Base-by-base conservation (phyloP, 352 stramenopile species). In the Thraustochytrium striatum region DNA sequence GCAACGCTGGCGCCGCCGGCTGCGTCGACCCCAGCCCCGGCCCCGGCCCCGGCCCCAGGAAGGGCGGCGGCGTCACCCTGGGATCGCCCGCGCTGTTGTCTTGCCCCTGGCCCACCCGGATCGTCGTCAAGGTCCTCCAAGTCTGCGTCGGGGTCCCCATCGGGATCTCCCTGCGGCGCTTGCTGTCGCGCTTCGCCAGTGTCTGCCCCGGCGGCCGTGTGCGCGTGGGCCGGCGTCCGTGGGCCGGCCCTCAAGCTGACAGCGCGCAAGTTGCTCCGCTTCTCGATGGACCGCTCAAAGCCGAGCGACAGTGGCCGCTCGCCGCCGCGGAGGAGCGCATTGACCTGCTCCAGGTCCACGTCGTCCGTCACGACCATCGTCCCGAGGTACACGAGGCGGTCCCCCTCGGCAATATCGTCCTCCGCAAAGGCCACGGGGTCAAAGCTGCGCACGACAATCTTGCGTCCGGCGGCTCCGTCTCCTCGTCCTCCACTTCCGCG, bases 361-460 rank as follows among this genome's bases (percentile, higher is more conserved):
- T 75, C 65, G 11, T 62, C 39, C n/a, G 35, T 75, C 65, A 13
- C 44, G 65, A 7, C 43, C 52, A 41, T 75, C 52, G 16, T 58
- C 65, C 44, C 65, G 32, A 75, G 65, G 50, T 75, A 61, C 16
- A 70, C 35, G 52, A 75, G 41, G 50, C 65, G 65, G 30, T 75
- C 52, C 8, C 65, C 65, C 11, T 62, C 50, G 5, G 16, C 50
- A 43, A 75, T 19, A 55, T 55, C 47, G 47, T 55, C 16, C 47
- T 55, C 47, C 25, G 16, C 47, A 55, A 55, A 55, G 16, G 16
- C 16, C 47, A 25, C 16, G 16, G 16, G 16, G 47, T 55, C 47
- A 16, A 55, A 55, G 47, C 16, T 16, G 25, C 16, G 16, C 47
- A 25, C 47, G 25, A 55, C 47, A 16, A 55, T 25, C 47, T 21